Base-by-base conservation (phyloP, 2,329 filamentous ascomycete genomes). In the Tolypocladium ovalisporum region DNA sequence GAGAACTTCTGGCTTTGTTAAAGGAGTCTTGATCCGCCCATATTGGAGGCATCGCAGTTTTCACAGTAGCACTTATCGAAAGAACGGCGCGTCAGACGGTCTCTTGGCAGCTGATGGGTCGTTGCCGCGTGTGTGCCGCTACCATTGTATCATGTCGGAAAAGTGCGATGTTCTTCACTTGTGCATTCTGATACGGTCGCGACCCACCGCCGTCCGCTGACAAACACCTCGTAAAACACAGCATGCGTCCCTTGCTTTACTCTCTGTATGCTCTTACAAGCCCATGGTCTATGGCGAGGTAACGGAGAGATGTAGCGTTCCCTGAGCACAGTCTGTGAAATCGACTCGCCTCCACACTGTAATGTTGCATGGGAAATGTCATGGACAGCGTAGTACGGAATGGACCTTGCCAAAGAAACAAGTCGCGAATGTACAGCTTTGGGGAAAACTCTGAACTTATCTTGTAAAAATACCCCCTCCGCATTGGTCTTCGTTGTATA, bases 231-330 rank as follows among this genome's bases (percentile, higher is more conserved):
- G 29, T 15, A 44, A 19, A 19, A 19, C 37, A 24, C 54, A 67
- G 62, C 66, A 68, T 47, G 22, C 61, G 2, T 66, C 63, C 2
- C 36, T 68, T 8, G 60, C 56, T 0, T 59, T 64, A 1, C 67
- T 68, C 4, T 74, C 70, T 2, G 56, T 59, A 7, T 75, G 73
- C 60, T 67, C 64, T 6, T 55, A 64, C 7, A 58, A 61, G 49
- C 59, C 62, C 4, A 64, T 69, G 4, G 49, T 59, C 62, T 3
- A 64, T 69, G 4, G 57, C 59, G 27, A 63, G 60, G 9, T 75
- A 74, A 56, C 75, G 70, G 61, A 54, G 52, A 6, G 63, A 73
- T 42, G 71, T 71, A 3, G 69, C 63, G 3, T 56, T 75, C 29
- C 72, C 72, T 2, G 54, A 65, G 35, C 60, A 70, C 65, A 9